A percentile compares a stretch with the other conserved stretches of the same genome.
Evolutionary conservation across 192 early-diverging fungal species (phyloP).

Genomic region (Entomortierella lignicola): DNA sequence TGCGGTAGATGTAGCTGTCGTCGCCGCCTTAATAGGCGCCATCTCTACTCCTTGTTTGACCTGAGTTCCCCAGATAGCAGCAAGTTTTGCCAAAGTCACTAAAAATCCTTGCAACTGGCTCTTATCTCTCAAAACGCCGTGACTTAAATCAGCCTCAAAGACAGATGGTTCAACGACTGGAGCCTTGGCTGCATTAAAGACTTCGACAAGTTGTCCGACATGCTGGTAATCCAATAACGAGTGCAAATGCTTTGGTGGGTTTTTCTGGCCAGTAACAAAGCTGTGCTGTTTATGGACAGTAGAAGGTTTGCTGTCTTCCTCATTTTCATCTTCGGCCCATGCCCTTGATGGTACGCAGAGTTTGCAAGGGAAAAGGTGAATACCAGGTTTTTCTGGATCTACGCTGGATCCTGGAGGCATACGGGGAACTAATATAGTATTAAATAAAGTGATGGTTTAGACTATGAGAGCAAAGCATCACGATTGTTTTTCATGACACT

Average conservation of each 20-base stretch:
- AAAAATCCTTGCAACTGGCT: constrained; percentile 7
- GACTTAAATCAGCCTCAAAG: constrained; percentile 27
- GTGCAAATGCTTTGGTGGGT: constrained; percentile 34
- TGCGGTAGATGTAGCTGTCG: not conserved
- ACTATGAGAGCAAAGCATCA: not conserved
- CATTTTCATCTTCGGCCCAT: not conserved
- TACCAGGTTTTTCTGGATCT: constrained; percentile 8
- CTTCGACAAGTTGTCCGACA: constrained; percentile 38
- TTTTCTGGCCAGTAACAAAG: not conserved
- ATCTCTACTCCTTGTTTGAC: not conserved
- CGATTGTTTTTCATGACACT: too few species aligned
- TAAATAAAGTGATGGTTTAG: not conserved
- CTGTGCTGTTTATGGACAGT: not conserved
- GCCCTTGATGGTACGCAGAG: constrained; percentile 2
- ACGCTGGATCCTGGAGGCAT: constrained; percentile 24
- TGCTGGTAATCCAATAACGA: constrained; percentile 47
- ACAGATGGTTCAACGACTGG: constrained; percentile 23
- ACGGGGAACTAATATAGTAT: constrained; percentile 16
- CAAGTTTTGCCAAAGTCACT: not conserved
- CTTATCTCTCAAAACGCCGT: constrained; percentile 13
- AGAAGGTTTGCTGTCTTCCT: not conserved
- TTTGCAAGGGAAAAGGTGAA: not conserved
- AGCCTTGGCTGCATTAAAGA: constrained; percentile 2
- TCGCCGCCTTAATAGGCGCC: not conserved
- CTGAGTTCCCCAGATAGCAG: not conserved